Evolutionary conservation across 768 basidiomycete genomes (phyloP).

Genomic region (Phylloporus arenicola): DNA sequence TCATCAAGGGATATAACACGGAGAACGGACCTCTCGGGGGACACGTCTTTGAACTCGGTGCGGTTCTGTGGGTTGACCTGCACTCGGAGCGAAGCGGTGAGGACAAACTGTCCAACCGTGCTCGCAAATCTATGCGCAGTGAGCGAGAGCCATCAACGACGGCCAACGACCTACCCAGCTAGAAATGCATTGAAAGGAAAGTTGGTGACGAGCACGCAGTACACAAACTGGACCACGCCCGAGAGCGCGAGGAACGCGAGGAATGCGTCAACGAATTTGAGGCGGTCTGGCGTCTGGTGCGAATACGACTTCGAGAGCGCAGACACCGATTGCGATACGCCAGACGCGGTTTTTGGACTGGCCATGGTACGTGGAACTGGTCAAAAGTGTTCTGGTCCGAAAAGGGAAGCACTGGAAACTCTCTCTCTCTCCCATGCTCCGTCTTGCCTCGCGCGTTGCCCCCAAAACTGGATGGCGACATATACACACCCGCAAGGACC

Average conservation of each 20-base stretch:
- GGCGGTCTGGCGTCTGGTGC: constrained; percentile 69
- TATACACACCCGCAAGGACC: constrained; percentile 47
- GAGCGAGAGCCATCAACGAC: background rate
- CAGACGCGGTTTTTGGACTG: constrained; percentile 28
- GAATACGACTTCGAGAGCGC: constrained; percentile 75
- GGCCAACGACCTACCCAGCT: constrained; percentile 64
- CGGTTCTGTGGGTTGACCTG: constrained; percentile 89
- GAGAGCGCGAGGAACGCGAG: constrained; percentile 88
- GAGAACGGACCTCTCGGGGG: constrained; percentile 77
- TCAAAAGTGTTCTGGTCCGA: constrained; percentile 3
- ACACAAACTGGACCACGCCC: constrained; percentile 85
- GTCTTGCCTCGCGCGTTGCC: constrained; percentile 18
- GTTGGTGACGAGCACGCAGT: constrained; percentile 86
- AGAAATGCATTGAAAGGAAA: constrained; percentile 98
- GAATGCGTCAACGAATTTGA: constrained; percentile 94
- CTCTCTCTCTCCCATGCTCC: constrained; percentile 18
- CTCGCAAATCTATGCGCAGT: constrained; percentile 69
- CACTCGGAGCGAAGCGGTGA: constrained; percentile 84
- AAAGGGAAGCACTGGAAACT: constrained; percentile 11
- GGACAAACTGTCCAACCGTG: constrained; percentile 94
- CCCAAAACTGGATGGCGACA: constrained; percentile 22
- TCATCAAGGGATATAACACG: background rate
- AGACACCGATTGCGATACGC: constrained; percentile 34
- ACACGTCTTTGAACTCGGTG: constrained; percentile 81
- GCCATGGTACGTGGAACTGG: constrained; percentile 34